Evolutionary conservation across 179 eudicot genomes (phyloP).

Genomic region (Beta corolliflora): DNA sequence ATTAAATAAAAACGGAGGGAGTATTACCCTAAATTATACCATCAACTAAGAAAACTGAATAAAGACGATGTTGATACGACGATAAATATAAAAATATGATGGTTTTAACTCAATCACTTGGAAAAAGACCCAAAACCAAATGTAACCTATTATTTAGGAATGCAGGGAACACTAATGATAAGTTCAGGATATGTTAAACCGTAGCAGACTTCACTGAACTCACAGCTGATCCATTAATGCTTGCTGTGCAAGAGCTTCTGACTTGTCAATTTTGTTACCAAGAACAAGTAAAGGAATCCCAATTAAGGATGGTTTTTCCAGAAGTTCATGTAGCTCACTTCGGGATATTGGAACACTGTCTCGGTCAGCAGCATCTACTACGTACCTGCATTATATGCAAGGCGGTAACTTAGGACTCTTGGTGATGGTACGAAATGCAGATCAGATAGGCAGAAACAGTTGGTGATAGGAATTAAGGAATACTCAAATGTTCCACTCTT

Average conservation of each 20-base stretch:
- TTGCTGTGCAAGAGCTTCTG: slow-evolving; percentile 81
- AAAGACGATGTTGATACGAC: no score
- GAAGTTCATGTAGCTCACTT: slow-evolving; percentile 80
- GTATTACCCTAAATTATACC: no score
- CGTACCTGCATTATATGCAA: slow-evolving; percentile 57
- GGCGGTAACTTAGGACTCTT: background rate
- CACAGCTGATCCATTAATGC: slow-evolving; percentile 81
- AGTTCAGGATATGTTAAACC: background rate
- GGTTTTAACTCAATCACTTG: no score
- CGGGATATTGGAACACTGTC: slow-evolving; percentile 81
- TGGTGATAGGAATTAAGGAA: background rate
- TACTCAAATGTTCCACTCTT: background rate
- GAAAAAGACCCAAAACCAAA: no score
- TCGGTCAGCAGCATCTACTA: slow-evolving; percentile 93
- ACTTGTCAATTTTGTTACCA: slow-evolving; percentile 91
- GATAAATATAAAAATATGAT: no score
- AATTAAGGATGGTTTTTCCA: slow-evolving; percentile 65
- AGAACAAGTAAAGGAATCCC: slow-evolving; percentile 83
- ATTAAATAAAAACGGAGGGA: no score
- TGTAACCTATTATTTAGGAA: background rate
- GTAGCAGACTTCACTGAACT: slow-evolving; percentile 30
- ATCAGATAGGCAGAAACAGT: background rate
- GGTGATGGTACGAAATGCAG: background rate
- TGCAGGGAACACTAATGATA: background rate
- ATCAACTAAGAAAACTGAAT: no score